Conservation (phyloP, 2,329 filamentous ascomycete species). For the Stemphylium vesicarium region DNA sequence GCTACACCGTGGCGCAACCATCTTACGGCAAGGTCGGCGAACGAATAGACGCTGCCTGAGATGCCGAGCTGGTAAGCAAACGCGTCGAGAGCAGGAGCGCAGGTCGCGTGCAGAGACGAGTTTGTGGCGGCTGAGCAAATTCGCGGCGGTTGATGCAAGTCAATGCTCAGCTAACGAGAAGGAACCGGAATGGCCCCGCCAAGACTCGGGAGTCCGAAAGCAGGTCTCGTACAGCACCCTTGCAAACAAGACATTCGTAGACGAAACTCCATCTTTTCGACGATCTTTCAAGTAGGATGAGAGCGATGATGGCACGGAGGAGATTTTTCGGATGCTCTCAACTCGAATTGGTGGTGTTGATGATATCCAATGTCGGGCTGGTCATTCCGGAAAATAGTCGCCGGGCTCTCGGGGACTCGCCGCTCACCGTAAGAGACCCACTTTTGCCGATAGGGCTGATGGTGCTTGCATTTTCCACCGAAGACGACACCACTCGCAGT, state of each 20-base stretch:
- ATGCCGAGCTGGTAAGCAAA: constrained; percentile 7
- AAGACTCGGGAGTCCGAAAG: background rate
- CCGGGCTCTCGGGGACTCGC: constrained; percentile 23
- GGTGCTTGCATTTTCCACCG: background rate
- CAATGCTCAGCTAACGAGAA: constrained; percentile 21
- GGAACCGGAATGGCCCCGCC: constrained; percentile 12
- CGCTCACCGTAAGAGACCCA: constrained; percentile 12
- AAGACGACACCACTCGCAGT: background rate
- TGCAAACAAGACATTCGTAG: background rate
- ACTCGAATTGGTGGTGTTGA: background rate
- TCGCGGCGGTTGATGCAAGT: background rate
- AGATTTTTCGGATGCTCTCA: background rate
- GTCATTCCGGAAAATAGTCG: constrained; percentile 24
- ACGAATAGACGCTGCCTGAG: constrained; percentile 9
- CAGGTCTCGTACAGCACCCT: background rate
- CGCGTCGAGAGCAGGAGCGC: constrained; percentile 4
- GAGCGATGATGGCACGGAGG: background rate
- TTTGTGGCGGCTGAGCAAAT: constrained; percentile 23
- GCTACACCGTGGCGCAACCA: constrained; percentile 17
- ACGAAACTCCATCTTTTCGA: background rate
- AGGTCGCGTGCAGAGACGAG: constrained; percentile 25
- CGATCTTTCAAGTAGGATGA: background rate
- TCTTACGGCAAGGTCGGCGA: constrained; percentile 9
- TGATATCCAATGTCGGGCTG: background rate
- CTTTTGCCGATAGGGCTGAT: constrained; percentile 3